These are phyloP conservation scores for Chlorella sp. DNA, from an alignment of 139 green algal species.

Conservation along the genomic window DNA sequence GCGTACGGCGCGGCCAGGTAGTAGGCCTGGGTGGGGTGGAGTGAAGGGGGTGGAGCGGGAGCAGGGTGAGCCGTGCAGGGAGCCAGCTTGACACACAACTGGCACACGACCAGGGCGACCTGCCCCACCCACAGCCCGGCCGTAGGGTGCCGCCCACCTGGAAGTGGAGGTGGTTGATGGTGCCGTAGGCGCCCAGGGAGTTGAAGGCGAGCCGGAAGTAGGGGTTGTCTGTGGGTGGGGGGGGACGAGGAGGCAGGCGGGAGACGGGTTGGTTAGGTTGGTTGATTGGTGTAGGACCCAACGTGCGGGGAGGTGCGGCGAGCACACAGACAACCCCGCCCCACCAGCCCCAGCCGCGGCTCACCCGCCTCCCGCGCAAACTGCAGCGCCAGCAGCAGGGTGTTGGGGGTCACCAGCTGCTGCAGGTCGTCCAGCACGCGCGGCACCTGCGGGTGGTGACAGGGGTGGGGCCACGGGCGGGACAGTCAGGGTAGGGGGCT, in stretches of 20 bases:
- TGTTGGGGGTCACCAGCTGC: constrained; percentile 64
- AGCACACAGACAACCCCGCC: not conserved
- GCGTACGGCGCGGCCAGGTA: constrained; percentile 84
- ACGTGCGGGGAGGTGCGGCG: not conserved
- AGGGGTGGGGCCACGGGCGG: too few relatives aligned
- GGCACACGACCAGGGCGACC: too few relatives aligned
- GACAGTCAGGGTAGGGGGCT: too few relatives aligned
- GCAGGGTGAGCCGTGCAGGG: too few relatives aligned
- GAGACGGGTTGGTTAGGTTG: not conserved
- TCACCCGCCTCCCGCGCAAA: constrained; percentile 79
- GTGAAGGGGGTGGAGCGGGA: not conserved
- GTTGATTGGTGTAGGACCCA: not conserved
- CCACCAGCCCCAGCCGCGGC: not conserved
- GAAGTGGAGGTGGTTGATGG: constrained; percentile 99
- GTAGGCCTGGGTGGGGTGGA: constrained; percentile 78
- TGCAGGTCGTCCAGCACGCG: constrained; percentile 75
- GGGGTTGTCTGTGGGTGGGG: constrained; percentile 66
- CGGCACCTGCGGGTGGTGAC: constrained; percentile 63
- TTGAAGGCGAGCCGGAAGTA: constrained; percentile 97
- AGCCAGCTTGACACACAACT: too few relatives aligned
- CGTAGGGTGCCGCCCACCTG: constrained; percentile 63
- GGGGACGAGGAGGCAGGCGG: not conserved
- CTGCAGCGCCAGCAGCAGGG: constrained; percentile 85
- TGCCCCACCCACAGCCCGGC: too few relatives aligned
- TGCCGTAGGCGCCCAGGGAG: constrained; percentile 95